phyloP scores from a whole-genome alignment of 805 yeast genomes.

The Starmerella floricola region DNA sequence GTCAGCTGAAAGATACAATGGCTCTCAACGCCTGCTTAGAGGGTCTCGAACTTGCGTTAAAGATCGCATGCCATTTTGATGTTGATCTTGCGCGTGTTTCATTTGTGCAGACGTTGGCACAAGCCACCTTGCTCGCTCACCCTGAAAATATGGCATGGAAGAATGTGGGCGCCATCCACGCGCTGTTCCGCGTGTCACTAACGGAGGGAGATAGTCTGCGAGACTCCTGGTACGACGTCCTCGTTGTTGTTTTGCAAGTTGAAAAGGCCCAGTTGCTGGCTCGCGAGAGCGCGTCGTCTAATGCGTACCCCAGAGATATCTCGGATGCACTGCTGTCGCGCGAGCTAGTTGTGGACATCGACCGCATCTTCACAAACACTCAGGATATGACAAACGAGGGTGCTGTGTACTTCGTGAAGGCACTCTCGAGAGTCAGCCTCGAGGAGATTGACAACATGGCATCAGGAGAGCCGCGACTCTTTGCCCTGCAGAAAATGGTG shows the following conservation, averaged over 20 bases:
- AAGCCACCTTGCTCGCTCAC: conserved; percentile 67
- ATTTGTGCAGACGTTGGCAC: conserved; percentile 79
- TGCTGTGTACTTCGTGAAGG: conserved; percentile 74
- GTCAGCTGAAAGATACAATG: conserved; percentile 59
- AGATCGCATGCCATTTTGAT: conserved; percentile 73
- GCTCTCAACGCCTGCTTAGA: conserved; percentile 46
- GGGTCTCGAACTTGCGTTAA: conserved; percentile 72
- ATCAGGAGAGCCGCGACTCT: conserved; percentile 61
- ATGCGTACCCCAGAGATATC: conserved; percentile 21
- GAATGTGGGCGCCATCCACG: conserved; percentile 67
- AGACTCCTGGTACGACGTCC: conserved; percentile 72
- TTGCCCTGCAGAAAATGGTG: conserved; percentile 86
- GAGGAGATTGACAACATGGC: conserved; percentile 53
- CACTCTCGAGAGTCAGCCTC: conserved; percentile 70
- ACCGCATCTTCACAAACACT: conserved; percentile 75
- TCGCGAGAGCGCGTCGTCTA: conserved; percentile 41
- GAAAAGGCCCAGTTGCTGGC: conserved; percentile 86
- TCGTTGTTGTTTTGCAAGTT: conserved; percentile 74
- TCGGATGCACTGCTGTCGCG: conserved; percentile 28
- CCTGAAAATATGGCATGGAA: conserved; percentile 64
- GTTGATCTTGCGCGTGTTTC: conserved; percentile 77
- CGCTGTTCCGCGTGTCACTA: conserved; percentile 64
- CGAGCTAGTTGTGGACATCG: conserved; percentile 44
- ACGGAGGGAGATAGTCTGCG: conserved; percentile 64
- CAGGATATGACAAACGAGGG: conserved; percentile 69